Percentiles rank a stretch among this genome's conserved stretches.
Conservation (phyloP, 495 filamentous ascomycete species). For the Penicillium salamii region DNA sequence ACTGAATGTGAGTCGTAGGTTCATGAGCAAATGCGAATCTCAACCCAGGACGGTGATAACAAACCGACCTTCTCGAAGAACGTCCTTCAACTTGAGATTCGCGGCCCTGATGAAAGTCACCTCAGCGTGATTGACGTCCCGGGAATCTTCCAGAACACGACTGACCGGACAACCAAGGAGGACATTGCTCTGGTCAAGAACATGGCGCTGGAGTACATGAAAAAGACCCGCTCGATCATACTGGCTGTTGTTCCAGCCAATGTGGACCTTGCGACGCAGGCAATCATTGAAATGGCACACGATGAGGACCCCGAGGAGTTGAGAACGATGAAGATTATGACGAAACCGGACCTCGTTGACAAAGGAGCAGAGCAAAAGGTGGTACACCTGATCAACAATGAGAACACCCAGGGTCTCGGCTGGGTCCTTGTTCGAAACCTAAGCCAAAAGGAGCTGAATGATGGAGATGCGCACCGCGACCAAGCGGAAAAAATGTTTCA, state of each 20-base stretch:
- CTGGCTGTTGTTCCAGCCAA: slow-evolving; percentile 61
- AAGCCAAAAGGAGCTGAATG: slow-evolving; percentile 27
- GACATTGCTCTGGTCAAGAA: slow-evolving; percentile 49
- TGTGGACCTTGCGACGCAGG: slow-evolving; percentile 60
- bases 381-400: slow-evolving; percentile 42
- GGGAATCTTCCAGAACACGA: slow-evolving; percentile 57
- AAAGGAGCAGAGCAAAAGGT: slow-evolving; percentile 39
- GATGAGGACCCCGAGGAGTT: slow-evolving; percentile 46
- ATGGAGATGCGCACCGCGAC: slow-evolving; percentile 14
- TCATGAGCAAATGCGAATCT: slow-evolving; percentile 29
- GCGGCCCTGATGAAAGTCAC: slow-evolving; percentile 54
- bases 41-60: slow-evolving; percentile 18
- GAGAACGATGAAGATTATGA: slow-evolving; percentile 58
- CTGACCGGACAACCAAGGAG: slow-evolving; percentile 46
- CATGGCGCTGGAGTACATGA: slow-evolving; percentile 56
- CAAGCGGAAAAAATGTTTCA: slow-evolving; percentile 20
- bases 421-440: slow-evolving; percentile 58
- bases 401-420: slow-evolving; percentile 47
- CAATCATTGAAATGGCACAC: slow-evolving; percentile 54
- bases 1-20: too few relatives aligned
- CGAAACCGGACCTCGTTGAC: slow-evolving; percentile 60
- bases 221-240: slow-evolving; percentile 52
- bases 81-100: slow-evolving; percentile 57
- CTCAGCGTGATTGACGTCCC: slow-evolving; percentile 63
- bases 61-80: slow-evolving; percentile 51